phyloP scores from a whole-genome alignment of 352 stramenopile species.

The Thalassiosira livingstoniorum region DNA sequence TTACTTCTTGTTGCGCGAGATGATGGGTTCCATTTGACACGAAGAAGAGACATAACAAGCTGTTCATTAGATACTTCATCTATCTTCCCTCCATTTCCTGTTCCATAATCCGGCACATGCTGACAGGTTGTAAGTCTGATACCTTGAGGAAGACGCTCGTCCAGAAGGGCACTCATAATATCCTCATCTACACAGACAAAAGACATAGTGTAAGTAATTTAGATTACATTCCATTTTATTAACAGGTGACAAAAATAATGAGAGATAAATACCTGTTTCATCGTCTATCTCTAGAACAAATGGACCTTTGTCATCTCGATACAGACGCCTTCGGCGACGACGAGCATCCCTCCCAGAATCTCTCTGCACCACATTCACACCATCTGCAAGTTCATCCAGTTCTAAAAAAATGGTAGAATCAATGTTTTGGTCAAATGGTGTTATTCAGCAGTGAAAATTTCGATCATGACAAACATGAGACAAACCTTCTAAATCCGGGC shows the following conservation, averaged over 20 bases:
- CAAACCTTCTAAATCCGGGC: conserved; percentile 69
- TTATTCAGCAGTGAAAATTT: too few relatives aligned
- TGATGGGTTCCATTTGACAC: conserved; percentile 84
- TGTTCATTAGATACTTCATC: conserved; percentile 77
- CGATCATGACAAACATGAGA: too few relatives aligned
- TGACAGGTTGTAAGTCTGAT: conserved; percentile 69
- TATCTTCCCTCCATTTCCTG: conserved; percentile 66
- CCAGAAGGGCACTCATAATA: conserved; percentile 83
- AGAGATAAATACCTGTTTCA: conserved; percentile 74
- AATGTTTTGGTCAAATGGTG: too few relatives aligned
- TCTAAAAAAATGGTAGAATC: conserved; percentile 39
- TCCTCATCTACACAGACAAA: conserved; percentile 58
- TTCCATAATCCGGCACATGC: conserved; percentile 81
- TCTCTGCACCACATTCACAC: conserved; percentile 55
- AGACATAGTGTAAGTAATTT: not conserved
- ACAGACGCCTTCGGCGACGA: conserved; percentile 69
- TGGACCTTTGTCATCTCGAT: conserved; percentile 84
- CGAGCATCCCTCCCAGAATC: conserved; percentile 50
- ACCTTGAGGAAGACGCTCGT: conserved; percentile 79
- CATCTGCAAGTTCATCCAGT: conserved; percentile 76
- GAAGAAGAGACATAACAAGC: conserved; percentile 84
- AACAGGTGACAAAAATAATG: not conserved
- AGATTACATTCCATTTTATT: not conserved
- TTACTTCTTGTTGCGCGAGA: conserved; percentile 80
- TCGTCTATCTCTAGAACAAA: conserved; percentile 87